Base-by-base conservation (phyloP, 495 filamentous ascomycete genomes). In the Penicillium coffeae region DNA sequence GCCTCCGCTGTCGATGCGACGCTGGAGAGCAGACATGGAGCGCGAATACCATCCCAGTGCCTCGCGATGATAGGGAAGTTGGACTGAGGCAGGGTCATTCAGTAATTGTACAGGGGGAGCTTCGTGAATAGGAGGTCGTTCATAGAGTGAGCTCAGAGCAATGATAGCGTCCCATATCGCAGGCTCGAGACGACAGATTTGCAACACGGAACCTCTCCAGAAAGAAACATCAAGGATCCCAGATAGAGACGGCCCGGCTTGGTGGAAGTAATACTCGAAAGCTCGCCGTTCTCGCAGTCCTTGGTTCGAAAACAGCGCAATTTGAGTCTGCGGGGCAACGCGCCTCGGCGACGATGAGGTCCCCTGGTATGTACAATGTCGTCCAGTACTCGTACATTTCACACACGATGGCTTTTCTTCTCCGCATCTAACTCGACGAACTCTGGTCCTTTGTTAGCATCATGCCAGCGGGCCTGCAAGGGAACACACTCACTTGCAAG, bases 41-140 rank as follows among this genome's bases (percentile, higher is more conserved):
- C 73, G 65, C 59, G 73, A 51, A 71, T 74, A 81, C 71, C 55
- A 77, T 1, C 48, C 48, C 15, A 64, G 42, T 1, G 58, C 55
- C 27, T 61, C 55, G 8, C 33, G 52, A 32, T 61, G 50, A 18
- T 48, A 47, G 15, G 21, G 15, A 33, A 52, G 41, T 7, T 38
- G 36, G 15, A 55, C 48, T 3, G 46, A 38, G 9, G 57, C 50
- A n/a, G 53, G 53, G n/a, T 44, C 38, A 20, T 53, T 55, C 32
- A 62, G 44, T 0, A 62, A 46, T 15, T 25, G 37, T 14, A 52
- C 48, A 0, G 55, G 51, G 1, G 46, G 41, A 2, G 46, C 18
- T 16, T 59, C 55, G 19, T 48, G 42, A 27, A 62, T 48, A 14
- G 58, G 55, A 15, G 58, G 58, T 10, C 52, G 49, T 39, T 62